Evolutionary conservation across 805 yeast genomes (phyloP), one percentile per base, ranked within the genome.

Genomic region (Pichia sporocuriosa): DNA sequence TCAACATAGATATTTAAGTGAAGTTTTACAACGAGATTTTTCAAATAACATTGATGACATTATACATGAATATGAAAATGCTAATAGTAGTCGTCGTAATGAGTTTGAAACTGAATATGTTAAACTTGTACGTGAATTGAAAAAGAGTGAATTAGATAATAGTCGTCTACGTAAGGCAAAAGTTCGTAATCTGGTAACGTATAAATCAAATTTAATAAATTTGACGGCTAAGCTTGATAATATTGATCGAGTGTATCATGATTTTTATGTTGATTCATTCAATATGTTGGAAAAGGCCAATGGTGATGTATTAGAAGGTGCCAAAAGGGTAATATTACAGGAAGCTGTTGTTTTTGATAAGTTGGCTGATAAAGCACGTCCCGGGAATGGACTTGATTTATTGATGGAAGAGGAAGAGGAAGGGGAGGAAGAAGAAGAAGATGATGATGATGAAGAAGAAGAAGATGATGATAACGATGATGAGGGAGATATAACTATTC

Each of bases 331-430:
- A 5, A 79, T 85, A 2, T 66, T 86, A 37, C 89, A 93, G 2
- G 90, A 87, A 56, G 77, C 87, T 15, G 93, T 85, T 52, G 77
- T 86, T 16, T 78, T 76, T 51, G 95, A 84, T 53, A 81, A 83
- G 22, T 77, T 87, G 19, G 94, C 95, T 0, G 69, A 77, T 43
- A 87, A 87, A 55, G 93, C 94, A 4, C 81, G 88, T 85, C 72
- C 82, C 4, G 95, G 94, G 12, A 93, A 90, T 22, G 95, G 95
- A 0, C 63, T 87, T 26, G 95, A 86, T 54, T 79, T 73, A 21
- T 23, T 39, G 12, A 9, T 27, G 2, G 19, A 15, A 3, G 11
- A 21, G 4, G 36, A 32, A 4, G 27, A 7, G 10, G 26, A 19
- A 8, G 40, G 34, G 6, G 38, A 39, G 12, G 32, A 27, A 12